These are phyloP conservation scores for Dendrobium officinale DNA, from an alignment of 106 monocot species.

Conservation along the genomic window DNA sequence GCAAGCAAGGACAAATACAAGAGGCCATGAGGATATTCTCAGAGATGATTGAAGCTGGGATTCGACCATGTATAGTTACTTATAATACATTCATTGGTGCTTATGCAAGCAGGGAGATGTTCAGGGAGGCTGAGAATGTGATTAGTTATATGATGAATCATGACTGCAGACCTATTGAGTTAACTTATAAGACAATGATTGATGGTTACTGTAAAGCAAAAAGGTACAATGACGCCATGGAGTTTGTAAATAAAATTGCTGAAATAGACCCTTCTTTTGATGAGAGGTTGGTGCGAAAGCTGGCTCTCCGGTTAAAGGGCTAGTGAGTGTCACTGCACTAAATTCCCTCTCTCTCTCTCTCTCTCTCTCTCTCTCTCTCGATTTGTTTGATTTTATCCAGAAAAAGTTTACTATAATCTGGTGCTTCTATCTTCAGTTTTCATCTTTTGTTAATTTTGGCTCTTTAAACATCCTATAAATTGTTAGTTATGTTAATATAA, in stretches of 20 bases:
- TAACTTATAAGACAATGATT: constrained; percentile 62
- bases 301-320: constrained; percentile 27
- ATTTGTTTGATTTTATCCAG: not conserved
- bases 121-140: constrained; percentile 63
- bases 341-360: not conserved
- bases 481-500: too few species aligned
- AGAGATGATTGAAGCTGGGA: constrained; percentile 48
- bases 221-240: constrained; percentile 44
- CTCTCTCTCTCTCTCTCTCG: not conserved
- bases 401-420: not conserved
- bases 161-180: constrained; percentile 48
- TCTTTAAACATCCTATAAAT: not conserved
- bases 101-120: constrained; percentile 44
- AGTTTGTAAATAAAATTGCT: constrained; percentile 45
- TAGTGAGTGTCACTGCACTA: constrained; percentile 6
- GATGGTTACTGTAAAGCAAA: constrained; percentile 61
- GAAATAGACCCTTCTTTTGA: constrained; percentile 55
- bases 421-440: not conserved
- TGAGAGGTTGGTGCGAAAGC: constrained; percentile 24
- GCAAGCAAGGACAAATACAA: constrained; percentile 68
- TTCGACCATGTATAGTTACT: constrained; percentile 61
- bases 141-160: constrained; percentile 63
- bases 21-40: constrained; percentile 61
- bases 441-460: not conserved
- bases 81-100: constrained; percentile 75